Percentiles rank a stretch among this genome's conserved stretches.
Conservation (phyloP, 164 flowering plant genomes). For the Macadamia integrifolia region DNA sequence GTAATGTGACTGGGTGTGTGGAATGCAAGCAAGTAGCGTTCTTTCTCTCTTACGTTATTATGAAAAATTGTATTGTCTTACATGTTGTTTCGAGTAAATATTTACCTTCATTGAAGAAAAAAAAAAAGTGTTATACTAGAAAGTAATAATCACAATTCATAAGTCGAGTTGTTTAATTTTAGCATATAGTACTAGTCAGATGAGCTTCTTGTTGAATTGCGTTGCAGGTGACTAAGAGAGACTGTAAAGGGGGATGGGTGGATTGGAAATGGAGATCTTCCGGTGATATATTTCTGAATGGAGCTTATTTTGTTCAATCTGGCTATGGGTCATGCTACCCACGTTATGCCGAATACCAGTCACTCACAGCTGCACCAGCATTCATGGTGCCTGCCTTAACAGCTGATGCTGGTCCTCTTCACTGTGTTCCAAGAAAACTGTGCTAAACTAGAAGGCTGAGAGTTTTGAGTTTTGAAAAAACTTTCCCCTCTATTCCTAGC, state of each 20-base stretch:
- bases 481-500: too few species aligned
- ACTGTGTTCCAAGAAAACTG: neutral
- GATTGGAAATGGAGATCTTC: constrained; percentile 79
- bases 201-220: neutral
- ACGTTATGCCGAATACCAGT: constrained; percentile 32
- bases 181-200: neutral
- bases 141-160: too few species aligned
- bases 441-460: neutral
- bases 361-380: constrained; percentile 40
- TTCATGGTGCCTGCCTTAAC: constrained; percentile 52
- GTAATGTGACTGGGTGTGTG: too few species aligned
- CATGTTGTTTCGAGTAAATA: too few species aligned
- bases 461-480: too few species aligned
- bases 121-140: too few species aligned
- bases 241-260: constrained; percentile 38
- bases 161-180: neutral
- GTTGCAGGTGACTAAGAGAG: constrained; percentile 65
- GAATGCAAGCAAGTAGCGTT: too few species aligned
- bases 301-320: constrained; percentile 75
- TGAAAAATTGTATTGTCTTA: too few species aligned
- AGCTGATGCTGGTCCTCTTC: constrained; percentile 49
- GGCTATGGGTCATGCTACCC: constrained; percentile 54
- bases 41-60: too few species aligned
- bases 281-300: constrained; percentile 51
- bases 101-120: too few species aligned